phyloP scores from a whole-genome alignment of 1,284 basidiomycete genomes.

The Cutaneotrichosporon sp. region DNA sequence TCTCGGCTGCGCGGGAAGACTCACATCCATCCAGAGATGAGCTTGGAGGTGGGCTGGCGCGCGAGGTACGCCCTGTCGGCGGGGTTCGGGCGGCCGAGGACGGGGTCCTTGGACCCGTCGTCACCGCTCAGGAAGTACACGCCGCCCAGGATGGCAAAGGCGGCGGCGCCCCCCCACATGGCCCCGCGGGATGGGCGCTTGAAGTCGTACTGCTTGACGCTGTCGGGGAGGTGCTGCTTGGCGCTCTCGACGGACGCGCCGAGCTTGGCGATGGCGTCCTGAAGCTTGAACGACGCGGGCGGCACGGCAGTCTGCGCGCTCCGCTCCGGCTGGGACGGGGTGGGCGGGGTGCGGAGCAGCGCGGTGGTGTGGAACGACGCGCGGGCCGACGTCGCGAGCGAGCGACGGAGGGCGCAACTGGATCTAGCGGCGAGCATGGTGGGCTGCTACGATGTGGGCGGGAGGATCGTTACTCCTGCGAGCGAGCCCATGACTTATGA shows the following conservation, averaged over 20 bases:
- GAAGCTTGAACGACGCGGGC: neutral
- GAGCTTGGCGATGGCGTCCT: neutral
- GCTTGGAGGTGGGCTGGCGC: neutral
- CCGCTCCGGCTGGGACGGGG: neutral
- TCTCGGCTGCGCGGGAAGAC: neutral
- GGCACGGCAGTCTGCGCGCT: neutral
- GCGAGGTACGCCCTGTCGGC: neutral
- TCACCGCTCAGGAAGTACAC: slow-evolving; percentile 2
- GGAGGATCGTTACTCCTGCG: too few relatives aligned
- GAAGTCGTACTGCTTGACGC: neutral
- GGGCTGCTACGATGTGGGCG: neutral
- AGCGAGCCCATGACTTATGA: too few relatives aligned
- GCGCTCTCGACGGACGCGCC: neutral
- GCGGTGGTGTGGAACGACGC: neutral
- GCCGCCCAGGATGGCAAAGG: neutral
- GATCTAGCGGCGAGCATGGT: too few relatives aligned
- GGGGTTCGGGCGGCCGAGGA: slow-evolving; percentile 8
- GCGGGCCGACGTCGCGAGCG: too few relatives aligned
- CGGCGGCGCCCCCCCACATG: neutral
- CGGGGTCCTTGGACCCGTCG: slow-evolving; percentile 1
- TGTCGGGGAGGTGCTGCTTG: neutral
- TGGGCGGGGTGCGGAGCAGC: neutral
- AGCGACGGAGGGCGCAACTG: too few relatives aligned
- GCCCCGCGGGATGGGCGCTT: neutral
- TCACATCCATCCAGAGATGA: slow-evolving; percentile 7